A percentile compares a stretch with the other conserved stretches of the same genome.
phyloP scores from a whole-genome alignment of 2,329 filamentous ascomycete genomes.

The Rhynchosporium agropyri region DNA sequence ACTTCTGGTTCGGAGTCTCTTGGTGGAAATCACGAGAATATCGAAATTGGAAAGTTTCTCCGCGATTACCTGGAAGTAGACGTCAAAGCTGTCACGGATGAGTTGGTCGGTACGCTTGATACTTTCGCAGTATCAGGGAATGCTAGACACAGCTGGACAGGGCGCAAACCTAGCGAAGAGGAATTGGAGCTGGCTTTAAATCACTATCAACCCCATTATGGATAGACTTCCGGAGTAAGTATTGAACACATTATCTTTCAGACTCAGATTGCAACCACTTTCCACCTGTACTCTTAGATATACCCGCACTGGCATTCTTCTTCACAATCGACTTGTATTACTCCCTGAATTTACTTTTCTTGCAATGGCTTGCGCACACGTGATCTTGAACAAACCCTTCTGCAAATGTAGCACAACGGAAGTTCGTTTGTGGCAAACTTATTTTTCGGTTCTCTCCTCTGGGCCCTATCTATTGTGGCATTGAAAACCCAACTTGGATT shows the following conservation, averaged over 20 bases:
- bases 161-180: constrained; percentile 34
- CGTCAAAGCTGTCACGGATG: constrained; percentile 74
- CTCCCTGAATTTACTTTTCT: background rate
- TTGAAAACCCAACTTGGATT: background rate
- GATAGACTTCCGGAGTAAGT: background rate
- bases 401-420: constrained; percentile 11
- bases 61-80: constrained; percentile 78
- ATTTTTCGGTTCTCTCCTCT: background rate
- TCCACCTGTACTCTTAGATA: constrained; percentile 4
- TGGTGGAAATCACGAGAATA: constrained; percentile 94
- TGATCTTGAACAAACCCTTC: constrained; percentile 8
- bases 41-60: constrained; percentile 83
- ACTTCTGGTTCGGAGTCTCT: constrained; percentile 66
- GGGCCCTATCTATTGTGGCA: no score
- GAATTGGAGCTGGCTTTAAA: constrained; percentile 24
- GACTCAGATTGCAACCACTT: background rate
- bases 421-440: constrained; percentile 14
- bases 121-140: constrained; percentile 25
- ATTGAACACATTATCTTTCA: background rate
- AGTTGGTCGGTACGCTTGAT: constrained; percentile 52
- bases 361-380: background rate
- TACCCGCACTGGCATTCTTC: constrained; percentile 8
- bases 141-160: constrained; percentile 32
- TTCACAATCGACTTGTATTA: background rate
- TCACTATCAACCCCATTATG: constrained; percentile 21